Evolutionary conservation across 805 yeast genomes (phyloP), one percentile per base, ranked within the genome.

Genomic region (Wickerhamomyces mucosus): DNA sequence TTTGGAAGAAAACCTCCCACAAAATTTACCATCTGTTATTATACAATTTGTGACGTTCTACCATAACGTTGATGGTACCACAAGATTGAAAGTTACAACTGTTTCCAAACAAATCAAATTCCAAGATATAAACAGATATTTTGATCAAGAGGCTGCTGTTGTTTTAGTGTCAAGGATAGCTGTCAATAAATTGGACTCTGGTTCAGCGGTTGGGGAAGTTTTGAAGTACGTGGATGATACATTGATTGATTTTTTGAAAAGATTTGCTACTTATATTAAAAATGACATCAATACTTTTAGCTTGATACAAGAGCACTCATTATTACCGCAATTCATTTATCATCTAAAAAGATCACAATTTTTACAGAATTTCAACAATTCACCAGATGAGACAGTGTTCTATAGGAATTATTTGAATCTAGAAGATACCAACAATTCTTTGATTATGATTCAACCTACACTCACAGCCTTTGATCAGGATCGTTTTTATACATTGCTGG

Each of bases 361-460:
- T 45, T 61, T 77, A 22, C 76, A 73, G 43, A 74, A 77, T 14
- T 77, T 77, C 56, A 75, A 75, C 46, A 72, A 71, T 42, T 76
- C 83, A 1, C 85, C 85, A 0, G 85, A 77, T 55, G 85, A 77
- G 51, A 75, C 85, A 6, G 65, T 75, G 13, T 77, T 67, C 48
- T 66, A 72, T 37, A 65, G 82, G 46, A 83, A 76, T 44, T 61
- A 72, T 21, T 69, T 76, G 48, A 55, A 72, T 48, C 69, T 69
- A 25, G 84, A 76, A 51, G 81, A 78, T 43, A 64, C 72, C 14
- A 59, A 61, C 21, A 75, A 75, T 41, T 65, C 81, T 1, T 58
- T 76, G 41, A 65, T 72, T 23, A 77, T 77, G 81, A 73, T 77
- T 37, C 84, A 78, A 50, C 84, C 85, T 19, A 69, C 80, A 2